phyloP scores from a whole-genome alignment of 176 grass and related monocot genomes.

The Tillandsia leiboldiana region DNA sequence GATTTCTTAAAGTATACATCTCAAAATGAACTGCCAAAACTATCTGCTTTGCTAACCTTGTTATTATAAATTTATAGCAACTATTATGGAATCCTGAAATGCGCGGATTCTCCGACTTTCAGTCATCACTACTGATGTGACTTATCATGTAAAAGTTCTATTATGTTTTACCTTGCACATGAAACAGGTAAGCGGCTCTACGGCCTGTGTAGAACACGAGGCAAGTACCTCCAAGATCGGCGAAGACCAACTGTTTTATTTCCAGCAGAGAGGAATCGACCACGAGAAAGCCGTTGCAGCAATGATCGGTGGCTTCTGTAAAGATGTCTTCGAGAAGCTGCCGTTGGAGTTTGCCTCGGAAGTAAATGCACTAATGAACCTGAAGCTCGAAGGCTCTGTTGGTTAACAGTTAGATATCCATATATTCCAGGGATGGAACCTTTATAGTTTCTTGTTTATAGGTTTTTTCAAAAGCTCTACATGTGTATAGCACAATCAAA shows the following conservation, averaged over 20 bases:
- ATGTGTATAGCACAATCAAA: too few relatives aligned
- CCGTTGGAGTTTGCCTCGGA: slow-evolving; percentile 86
- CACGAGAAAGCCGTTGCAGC: slow-evolving; percentile 90
- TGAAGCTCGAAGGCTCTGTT: slow-evolving; percentile 94
- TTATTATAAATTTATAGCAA: too few relatives aligned
- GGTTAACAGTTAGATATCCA: slow-evolving; percentile 32
- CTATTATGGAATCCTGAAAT: too few relatives aligned
- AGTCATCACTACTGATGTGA: background rate
- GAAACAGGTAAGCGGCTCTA: slow-evolving; percentile 66
- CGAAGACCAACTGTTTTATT: slow-evolving; percentile 97
- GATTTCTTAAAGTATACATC: too few relatives aligned
- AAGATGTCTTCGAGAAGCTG: slow-evolving; percentile 76
- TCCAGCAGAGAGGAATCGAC: slow-evolving; percentile 93
- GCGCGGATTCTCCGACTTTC: background rate
- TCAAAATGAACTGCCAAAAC: too few relatives aligned
- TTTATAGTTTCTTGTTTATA: too few relatives aligned
- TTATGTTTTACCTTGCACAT: slow-evolving; percentile 3
- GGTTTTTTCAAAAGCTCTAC: too few relatives aligned
- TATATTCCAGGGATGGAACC: too few relatives aligned
- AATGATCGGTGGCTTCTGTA: slow-evolving; percentile 97
- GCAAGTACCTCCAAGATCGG: slow-evolving; percentile 98
- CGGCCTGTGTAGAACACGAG: slow-evolving; percentile 76
- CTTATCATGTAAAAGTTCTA: background rate
- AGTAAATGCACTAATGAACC: slow-evolving; percentile 86
- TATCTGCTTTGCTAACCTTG: too few relatives aligned